Evolutionary conservation across 495 filamentous ascomycete genomes (phyloP).

Genomic region (Jackrogersella minutella): DNA sequence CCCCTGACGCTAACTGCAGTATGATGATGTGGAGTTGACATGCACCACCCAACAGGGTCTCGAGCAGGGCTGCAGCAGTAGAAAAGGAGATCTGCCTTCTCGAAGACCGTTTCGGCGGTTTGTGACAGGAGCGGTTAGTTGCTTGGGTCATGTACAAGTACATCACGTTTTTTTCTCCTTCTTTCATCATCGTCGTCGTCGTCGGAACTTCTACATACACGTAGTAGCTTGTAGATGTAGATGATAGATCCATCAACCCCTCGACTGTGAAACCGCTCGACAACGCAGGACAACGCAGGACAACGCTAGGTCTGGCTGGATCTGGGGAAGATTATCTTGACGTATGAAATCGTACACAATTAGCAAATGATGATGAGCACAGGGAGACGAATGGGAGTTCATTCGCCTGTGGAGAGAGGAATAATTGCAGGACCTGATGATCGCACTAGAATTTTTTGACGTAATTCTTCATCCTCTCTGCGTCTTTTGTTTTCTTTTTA

Average conservation of each 20-base stretch:
- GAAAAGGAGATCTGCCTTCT: conserved; percentile 41
- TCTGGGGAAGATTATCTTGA: conserved; percentile 44
- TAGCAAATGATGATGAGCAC: conserved; percentile 41
- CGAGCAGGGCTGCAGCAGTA: conserved; percentile 41
- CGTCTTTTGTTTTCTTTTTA: not conserved
- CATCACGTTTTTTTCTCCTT: too few species aligned
- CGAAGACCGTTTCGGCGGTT: conserved; percentile 41
- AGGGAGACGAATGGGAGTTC: conserved; percentile 35
- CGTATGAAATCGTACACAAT: conserved; percentile 34
- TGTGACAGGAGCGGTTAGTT: conserved; percentile 17
- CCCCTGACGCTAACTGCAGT: conserved; percentile 42
- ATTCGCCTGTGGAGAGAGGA: conserved; percentile 29
- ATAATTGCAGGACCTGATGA: conserved; percentile 43
- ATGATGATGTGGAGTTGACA: conserved; percentile 42
- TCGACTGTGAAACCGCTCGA: conserved; percentile 25
- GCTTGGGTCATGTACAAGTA: conserved; percentile 25
- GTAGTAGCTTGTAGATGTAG: not conserved
- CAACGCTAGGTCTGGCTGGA: conserved; percentile 32
- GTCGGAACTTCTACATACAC: not conserved
- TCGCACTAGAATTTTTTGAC: conserved; percentile 41
- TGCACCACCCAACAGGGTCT: conserved; percentile 36
- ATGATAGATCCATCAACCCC: not conserved
- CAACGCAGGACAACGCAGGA: too few species aligned
- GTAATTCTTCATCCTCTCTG: conserved; percentile 38
- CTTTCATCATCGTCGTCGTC: too few species aligned